Percentiles rank a stretch among this genome's conserved stretches.
phyloP scores from a whole-genome alignment of 768 basidiomycete genomes.

The Guyanaporus albipodus region DNA sequence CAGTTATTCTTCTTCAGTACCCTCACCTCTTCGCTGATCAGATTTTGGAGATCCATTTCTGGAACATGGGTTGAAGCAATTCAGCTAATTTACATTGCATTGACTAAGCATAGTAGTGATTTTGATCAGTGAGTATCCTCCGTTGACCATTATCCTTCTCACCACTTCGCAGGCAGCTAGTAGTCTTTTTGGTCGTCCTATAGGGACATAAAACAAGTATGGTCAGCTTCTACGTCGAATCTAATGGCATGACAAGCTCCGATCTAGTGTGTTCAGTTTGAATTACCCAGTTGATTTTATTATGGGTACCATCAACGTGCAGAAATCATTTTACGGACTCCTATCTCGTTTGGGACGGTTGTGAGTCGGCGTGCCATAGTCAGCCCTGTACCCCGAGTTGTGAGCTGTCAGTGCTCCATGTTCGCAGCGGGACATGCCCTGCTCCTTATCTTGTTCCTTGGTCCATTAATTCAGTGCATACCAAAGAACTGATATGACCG shows the following conservation, averaged over 20 bases:
- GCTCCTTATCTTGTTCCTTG: too few relatives aligned
- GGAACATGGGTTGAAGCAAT: constrained; percentile 32
- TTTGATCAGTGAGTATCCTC: constrained; percentile 7
- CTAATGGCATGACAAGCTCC: too few relatives aligned
- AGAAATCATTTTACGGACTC: neutral
- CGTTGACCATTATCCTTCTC: neutral
- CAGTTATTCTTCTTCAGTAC: constrained; percentile 2
- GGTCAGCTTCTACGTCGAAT: too few relatives aligned
- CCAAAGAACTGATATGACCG: too few relatives aligned
- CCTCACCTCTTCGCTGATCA: constrained; percentile 16
- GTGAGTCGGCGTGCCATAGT: neutral
- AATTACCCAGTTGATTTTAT: neutral
- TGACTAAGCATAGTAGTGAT: neutral
- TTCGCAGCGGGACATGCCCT: too few relatives aligned
- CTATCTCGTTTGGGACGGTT: neutral
- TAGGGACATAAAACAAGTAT: too few relatives aligned
- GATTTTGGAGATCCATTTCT: constrained; percentile 57
- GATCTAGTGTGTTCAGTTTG: constrained; percentile 6
- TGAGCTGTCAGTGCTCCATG: neutral
- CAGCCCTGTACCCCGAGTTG: neutral
- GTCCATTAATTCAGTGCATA: too few relatives aligned
- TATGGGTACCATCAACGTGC: neutral
- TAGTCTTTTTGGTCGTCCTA: neutral
- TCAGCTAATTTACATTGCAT: constrained; percentile 15
- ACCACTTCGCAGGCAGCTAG: neutral